These are phyloP conservation scores for Fusarium sp. DNA, from an alignment of 2,329 filamentous ascomycete genomes.

Conservation along the genomic window DNA sequence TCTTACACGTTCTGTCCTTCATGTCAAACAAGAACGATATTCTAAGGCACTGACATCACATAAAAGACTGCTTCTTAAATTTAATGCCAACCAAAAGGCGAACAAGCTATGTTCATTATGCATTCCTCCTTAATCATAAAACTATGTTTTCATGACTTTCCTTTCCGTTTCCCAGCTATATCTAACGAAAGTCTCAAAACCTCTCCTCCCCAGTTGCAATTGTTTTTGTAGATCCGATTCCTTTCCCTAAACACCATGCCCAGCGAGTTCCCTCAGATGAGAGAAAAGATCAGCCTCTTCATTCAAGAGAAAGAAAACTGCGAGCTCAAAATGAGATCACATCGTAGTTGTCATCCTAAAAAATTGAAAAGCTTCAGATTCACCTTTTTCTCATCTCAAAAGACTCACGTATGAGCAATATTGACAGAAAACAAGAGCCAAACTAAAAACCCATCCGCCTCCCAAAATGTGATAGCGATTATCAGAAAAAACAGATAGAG, in stretches of 20 bases:
- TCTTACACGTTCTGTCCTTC: background rate
- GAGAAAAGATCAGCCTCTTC: background rate
- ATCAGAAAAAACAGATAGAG: slow-evolving; percentile 17
- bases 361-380: background rate
- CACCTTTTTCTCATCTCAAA: slow-evolving; percentile 3
- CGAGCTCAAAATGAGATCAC: background rate
- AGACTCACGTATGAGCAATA: slow-evolving; percentile 16
- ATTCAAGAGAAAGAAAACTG: background rate
- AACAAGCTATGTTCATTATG: slow-evolving; percentile 28
- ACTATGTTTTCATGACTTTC: slow-evolving; percentile 23
- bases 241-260: slow-evolving; percentile 37
- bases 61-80: background rate
- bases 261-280: background rate
- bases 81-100: slow-evolving; percentile 18
- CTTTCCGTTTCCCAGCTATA: slow-evolving; percentile 19
- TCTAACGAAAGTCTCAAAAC: slow-evolving; percentile 18
- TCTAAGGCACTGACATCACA: background rate
- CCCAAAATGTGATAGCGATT: slow-evolving; percentile 27
- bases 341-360: background rate
- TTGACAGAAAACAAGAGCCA: slow-evolving; percentile 22
- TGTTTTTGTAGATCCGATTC: slow-evolving; percentile 38
- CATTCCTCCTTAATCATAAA: slow-evolving; percentile 34
- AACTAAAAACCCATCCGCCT: slow-evolving; percentile 18
- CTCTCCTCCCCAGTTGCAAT: slow-evolving; percentile 26
- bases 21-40: background rate